Conservation (phyloP, 2,329 filamentous ascomycete genomes). For the Pseudogymnoascus sp. region DNA sequence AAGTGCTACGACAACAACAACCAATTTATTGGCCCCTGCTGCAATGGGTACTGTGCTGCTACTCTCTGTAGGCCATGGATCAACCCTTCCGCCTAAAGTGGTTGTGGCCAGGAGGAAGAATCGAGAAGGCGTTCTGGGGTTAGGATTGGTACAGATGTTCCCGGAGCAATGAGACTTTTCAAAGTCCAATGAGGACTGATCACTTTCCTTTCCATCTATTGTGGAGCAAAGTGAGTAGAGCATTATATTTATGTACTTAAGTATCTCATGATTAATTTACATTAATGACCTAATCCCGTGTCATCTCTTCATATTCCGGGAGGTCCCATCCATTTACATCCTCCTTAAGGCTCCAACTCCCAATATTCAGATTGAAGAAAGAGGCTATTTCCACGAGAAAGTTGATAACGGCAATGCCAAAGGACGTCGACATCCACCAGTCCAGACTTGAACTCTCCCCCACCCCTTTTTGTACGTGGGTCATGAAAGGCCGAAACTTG, state of each 20-base stretch:
- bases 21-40: conserved; percentile 12
- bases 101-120: background rate
- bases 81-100: background rate
- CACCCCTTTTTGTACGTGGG: conserved; percentile 32
- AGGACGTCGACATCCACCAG: conserved; percentile 25
- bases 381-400: conserved; percentile 26
- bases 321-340: conserved; percentile 32
- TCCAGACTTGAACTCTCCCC: background rate
- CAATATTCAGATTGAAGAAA: conserved; percentile 31
- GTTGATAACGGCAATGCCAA: conserved; percentile 30
- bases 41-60: conserved; percentile 23
- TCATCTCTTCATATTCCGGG: conserved; percentile 23
- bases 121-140: background rate
- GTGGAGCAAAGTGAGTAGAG: conserved; percentile 1
- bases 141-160: background rate
- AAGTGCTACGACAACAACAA: conserved; percentile 11
- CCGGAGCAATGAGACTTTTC: background rate
- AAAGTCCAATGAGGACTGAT: background rate
- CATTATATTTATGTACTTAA: background rate
- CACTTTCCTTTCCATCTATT: background rate
- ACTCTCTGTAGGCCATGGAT: conserved; percentile 10
- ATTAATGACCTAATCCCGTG: conserved; percentile 26
- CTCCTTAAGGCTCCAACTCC: conserved; percentile 28
- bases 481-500: conserved; percentile 39
- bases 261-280: background rate